These are phyloP conservation scores for Trichothecium roseum DNA, from an alignment of 2,329 filamentous ascomycete species.

Conservation along the genomic window DNA sequence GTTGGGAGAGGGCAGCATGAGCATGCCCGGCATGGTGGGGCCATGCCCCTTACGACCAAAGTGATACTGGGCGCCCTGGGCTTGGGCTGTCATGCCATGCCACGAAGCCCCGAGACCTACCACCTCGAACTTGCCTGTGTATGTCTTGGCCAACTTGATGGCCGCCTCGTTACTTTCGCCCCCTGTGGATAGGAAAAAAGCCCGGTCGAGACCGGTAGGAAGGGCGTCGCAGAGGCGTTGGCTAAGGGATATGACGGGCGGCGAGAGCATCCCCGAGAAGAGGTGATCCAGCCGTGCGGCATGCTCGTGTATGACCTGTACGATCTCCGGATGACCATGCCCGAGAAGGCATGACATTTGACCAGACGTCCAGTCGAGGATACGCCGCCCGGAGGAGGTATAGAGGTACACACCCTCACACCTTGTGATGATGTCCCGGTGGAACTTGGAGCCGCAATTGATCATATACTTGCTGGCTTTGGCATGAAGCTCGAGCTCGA, in stretches of 20 bases:
- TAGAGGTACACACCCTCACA: slow-evolving; percentile 34
- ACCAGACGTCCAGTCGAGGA: slow-evolving; percentile 50
- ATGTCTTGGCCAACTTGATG: slow-evolving; percentile 53
- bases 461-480: slow-evolving; percentile 14
- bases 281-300: slow-evolving; percentile 45
- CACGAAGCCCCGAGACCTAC: slow-evolving; percentile 48
- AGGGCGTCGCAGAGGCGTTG: slow-evolving; percentile 37
- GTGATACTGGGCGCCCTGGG: slow-evolving; percentile 44
- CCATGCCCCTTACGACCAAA: slow-evolving; percentile 39
- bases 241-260: slow-evolving; percentile 44
- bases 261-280: slow-evolving; percentile 47
- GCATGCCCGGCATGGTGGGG: slow-evolving; percentile 42
- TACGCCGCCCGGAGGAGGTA: slow-evolving; percentile 29
- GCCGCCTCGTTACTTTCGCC: slow-evolving; percentile 51
- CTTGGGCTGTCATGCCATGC: slow-evolving; percentile 50
- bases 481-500: slow-evolving; percentile 10
- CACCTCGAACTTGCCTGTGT: slow-evolving; percentile 55
- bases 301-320: slow-evolving; percentile 37
- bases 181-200: slow-evolving; percentile 48
- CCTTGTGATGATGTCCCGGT: slow-evolving; percentile 27
- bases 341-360: slow-evolving; percentile 51
- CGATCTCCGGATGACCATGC: slow-evolving; percentile 47
- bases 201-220: slow-evolving; percentile 38
- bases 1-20: slow-evolving; percentile 49
- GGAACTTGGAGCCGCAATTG: slow-evolving; percentile 14